Base-by-base conservation (phyloP, 495 filamentous ascomycete species). In the Penicillium bovifimosum region DNA sequence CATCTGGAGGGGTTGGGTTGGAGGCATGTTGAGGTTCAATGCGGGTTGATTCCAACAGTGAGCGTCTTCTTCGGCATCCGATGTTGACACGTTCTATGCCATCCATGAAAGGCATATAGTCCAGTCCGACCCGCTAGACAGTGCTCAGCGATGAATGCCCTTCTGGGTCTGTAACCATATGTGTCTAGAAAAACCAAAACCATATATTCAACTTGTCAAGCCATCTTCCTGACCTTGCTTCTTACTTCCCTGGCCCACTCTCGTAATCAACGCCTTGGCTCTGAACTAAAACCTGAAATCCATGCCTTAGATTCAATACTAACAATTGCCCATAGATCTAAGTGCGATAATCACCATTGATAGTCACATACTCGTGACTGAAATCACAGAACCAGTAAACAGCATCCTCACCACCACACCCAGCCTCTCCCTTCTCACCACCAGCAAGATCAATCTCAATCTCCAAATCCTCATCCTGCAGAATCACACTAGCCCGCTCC, bases 301-400 rank as follows among this genome's bases (percentile, higher is more conserved):
- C 20, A 33, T 8, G n/a, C 1, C 31, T 5, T 47, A 14, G 8
- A 16, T 47, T 26, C n/a, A 9, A 8, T 9, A 16, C 11, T n/a
- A 6, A 47, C 5, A 7, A 13, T 5, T 24, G 38, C 29, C 34
- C 9, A 34, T 13, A 27, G 17, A 3, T 50, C 18, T 58, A 92
- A 50, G 89, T 93, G 56, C 90, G 74, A 72, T 96, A 96, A 68
- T 96, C 90, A 41, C 87, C 90, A 68, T 96, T 95, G 63, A 95
- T 96, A 32, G 90, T 95, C 35, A 86, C 90, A 75, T 93, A 98
- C 73, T 97, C 93, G 68, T 96, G 93, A 70, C 90, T 96, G 70
- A 96, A 95, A 74, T 97, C 93, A 68, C 93, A 97, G 56, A 92
- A 96, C 86, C 90, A 97, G 69, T 90, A 91, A 9, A 84, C 82